phyloP scores from a whole-genome alignment of 1,284 basidiomycete genomes.

The Leccinum glutinopallens region DNA sequence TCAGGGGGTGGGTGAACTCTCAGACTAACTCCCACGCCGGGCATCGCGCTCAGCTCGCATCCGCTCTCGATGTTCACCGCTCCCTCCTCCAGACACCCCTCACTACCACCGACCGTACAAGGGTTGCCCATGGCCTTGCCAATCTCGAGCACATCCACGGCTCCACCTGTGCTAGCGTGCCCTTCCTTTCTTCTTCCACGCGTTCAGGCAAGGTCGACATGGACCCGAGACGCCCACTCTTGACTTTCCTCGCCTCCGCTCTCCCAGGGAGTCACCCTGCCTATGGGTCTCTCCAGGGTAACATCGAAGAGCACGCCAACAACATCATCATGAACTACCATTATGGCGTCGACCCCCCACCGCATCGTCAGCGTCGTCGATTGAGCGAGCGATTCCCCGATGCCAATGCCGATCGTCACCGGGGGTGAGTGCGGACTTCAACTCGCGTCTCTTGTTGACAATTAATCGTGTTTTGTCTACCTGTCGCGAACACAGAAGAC shows the following conservation, averaged over 20 bases:
- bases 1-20: no score
- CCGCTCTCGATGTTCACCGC: conserved; percentile 30
- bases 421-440: conserved; percentile 29
- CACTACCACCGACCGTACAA: conserved; percentile 16
- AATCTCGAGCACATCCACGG: conserved; percentile 49
- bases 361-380: conserved; percentile 79
- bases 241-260: conserved; percentile 78
- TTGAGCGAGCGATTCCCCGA: conserved; percentile 75
- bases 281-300: conserved; percentile 53
- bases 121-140: conserved; percentile 23
- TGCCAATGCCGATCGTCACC: conserved; percentile 31
- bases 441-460: conserved; percentile 3
- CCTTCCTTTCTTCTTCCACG: conserved; percentile 27
- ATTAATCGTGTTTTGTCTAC: neutral
- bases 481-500: conserved; percentile 14
- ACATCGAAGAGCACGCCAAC: conserved; percentile 52
- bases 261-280: conserved; percentile 52
- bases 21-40: no score
- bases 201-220: conserved; percentile 25
- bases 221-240: conserved; percentile 47
- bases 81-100: conserved; percentile 19
- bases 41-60: conserved; percentile 54
- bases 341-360: conserved; percentile 64
- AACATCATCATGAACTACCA: conserved; percentile 59
- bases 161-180: conserved; percentile 58